Percentiles rank a stretch among this genome's conserved stretches.
These are phyloP conservation scores for Mortierella sp. DNA, from an alignment of 371 early-diverging fungal genomes.

Conservation along the genomic window DNA sequence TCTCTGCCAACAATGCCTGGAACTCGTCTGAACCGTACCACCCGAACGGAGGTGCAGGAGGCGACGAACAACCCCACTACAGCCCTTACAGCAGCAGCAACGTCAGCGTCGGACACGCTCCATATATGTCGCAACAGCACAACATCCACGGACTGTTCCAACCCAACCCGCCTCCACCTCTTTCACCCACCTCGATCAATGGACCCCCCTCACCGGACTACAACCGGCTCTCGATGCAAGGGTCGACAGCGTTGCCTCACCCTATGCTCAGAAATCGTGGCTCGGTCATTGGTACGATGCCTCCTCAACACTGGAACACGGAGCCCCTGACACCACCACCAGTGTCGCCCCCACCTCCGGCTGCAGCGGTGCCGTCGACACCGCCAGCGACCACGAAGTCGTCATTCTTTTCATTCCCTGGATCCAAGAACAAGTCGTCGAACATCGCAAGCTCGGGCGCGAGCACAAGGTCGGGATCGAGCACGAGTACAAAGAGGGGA, in stretches of 20 bases:
- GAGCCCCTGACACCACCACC: slow-evolving; percentile 52
- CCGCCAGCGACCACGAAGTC: slow-evolving; percentile 25
- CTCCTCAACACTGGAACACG: slow-evolving; percentile 36
- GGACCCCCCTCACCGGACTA: slow-evolving; percentile 44
- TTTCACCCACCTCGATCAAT: slow-evolving; percentile 35
- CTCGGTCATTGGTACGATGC: slow-evolving; percentile 27
- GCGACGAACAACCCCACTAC: not conserved
- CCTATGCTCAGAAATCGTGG: slow-evolving; percentile 37
- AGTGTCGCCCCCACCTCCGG: slow-evolving; percentile 32
- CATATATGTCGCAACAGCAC: slow-evolving; percentile 30
- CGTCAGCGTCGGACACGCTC: slow-evolving; percentile 29
- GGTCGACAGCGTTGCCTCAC: slow-evolving; percentile 36
- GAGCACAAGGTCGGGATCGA: slow-evolving; percentile 33
- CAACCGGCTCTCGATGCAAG: slow-evolving; percentile 35
- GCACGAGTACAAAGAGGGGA: slow-evolving; percentile 13
- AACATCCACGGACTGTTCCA: slow-evolving; percentile 41
- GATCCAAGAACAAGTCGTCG: slow-evolving; percentile 34
- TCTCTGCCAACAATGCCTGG: slow-evolving; percentile 48
- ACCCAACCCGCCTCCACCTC: slow-evolving; percentile 38
- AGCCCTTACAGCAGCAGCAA: slow-evolving; percentile 22
- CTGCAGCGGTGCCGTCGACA: slow-evolving; percentile 14
- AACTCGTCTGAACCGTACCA: slow-evolving; percentile 34
- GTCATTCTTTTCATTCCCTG: slow-evolving; percentile 45
- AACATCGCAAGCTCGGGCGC: slow-evolving; percentile 26
- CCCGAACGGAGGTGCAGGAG: slow-evolving; percentile 19